Evolutionary conservation across 2,329 filamentous ascomycete genomes (phyloP), one percentile per base, ranked within the genome.

Genomic region (Fusarium caatingaense): DNA sequence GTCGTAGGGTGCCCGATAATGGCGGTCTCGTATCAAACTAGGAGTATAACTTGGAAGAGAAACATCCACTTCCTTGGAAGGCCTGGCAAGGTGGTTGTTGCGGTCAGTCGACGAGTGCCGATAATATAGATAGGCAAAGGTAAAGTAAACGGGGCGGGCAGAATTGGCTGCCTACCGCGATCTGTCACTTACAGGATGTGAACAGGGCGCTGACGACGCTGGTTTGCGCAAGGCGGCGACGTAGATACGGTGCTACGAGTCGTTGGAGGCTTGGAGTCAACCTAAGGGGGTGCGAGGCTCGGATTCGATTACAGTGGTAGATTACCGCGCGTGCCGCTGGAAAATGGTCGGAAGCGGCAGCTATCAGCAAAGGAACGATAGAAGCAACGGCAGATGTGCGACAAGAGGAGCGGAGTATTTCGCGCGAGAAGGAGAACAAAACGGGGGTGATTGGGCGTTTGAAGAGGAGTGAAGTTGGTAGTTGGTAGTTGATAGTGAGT

Each of bases 271-370:
- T 65, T 72, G 67, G 66, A 60, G 58, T 57, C 49, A 53, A 53
- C 34, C 49, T 48, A 67, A 70, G 58, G 75, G 74, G 64, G 67
- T 59, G 64, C 66, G 18, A 27, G 32, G 34, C 34, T 41, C 49
- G 27, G 49, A n/a, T 20, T 18, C 48, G 30, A 32, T 50, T 34
- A 15, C 13, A 11, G 32, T 16, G 32, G 30, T 21, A 67, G 61
- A 63, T 69, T 71, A 74, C 78, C 76, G 76, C 76, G 77, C 72
- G 74, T 79, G 69, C 74, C 77, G 76, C 76, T 72, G 54, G 62
- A 69, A 74, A 76, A 74, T 73, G 68, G 60, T 41, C 58, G 58
- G 53, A 60, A 59, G 27, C 28, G 50, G 21, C 23, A 49, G 61
- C 55, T n/a, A 34, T 32, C 48, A 27, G 32, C n/a, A 42, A 42